Evolutionary conservation across 306 rosid genomes (phyloP), one percentile per base, ranked within the genome.

Genomic region (Erythrophleum fordii): DNA sequence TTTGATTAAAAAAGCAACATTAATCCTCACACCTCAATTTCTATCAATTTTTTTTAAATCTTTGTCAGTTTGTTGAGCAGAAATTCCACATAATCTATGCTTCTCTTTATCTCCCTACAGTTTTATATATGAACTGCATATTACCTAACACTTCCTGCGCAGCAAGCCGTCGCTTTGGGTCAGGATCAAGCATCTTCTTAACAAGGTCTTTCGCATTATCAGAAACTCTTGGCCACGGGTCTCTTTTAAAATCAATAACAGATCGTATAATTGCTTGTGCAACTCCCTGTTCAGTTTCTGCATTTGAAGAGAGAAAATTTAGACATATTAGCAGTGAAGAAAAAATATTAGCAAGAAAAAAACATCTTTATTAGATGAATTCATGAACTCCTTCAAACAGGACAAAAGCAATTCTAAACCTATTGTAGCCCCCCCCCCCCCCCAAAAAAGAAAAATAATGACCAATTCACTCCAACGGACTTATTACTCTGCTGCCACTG

Each of bases 241-340:
- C 98, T 84, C 92, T 91, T 81, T 39, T 95, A 82, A 95, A 95
- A 81, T 95, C 95, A 75, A 92, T n/a, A 83, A 86, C 92, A n/a
- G 98, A 95, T 44, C 92, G 78, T 72, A 95, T 92, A 72, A 95
- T 95, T 79, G 97, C 95, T 80, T 92, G 97, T 62, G 98, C 98
- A 75, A 95, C 95, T 73, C 98, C 98, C 83, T 92, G 92, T 80
- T 95, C 98, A 77, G 97, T 95, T 89, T 95, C 98, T 95, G 91
- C 86, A 80, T 79, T 71, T 51, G 29, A 81, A 76, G 69, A 81
- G 42, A 58, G 41, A 56, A 69, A 41, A 22, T 67, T 48, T 44
- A 48, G 22, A 69, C 34, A 44, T 23, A 8, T 68, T n/a, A 41
- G 22, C 53, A 51, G 70, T 49, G 46, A 53, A 75, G 77, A 16